A percentile compares a stretch with the other conserved stretches of the same genome.
Evolutionary conservation across 306 rosid genomes (phyloP).

Genomic region (Abrus precatorius): DNA sequence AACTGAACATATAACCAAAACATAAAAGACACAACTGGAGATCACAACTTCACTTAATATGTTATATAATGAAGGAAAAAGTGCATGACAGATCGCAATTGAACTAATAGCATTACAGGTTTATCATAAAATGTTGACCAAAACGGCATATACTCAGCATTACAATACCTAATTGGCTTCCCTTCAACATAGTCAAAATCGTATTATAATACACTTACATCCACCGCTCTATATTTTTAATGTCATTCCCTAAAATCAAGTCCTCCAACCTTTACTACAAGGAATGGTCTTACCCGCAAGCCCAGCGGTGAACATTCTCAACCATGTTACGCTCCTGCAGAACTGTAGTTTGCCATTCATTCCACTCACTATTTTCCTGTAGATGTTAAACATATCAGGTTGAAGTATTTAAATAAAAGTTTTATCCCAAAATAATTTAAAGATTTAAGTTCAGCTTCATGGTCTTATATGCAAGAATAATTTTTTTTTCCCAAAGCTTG

Average conservation of each 20-base stretch:
- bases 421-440: background rate
- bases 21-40: background rate
- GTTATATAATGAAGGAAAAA: conserved; percentile 22
- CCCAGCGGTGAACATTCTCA: conserved; percentile 95
- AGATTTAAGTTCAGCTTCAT: conserved; percentile 36
- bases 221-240: background rate
- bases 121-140: conserved; percentile 1
- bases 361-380: conserved; percentile 91
- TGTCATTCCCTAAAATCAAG: conserved; percentile 22
- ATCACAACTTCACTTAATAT: conserved; percentile 4
- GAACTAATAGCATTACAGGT: background rate
- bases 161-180: conserved; percentile 16
- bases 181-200: background rate
- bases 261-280: conserved; percentile 32
- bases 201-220: background rate
- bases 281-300: conserved; percentile 83
- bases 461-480: conserved; percentile 10
- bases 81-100: background rate
- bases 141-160: conserved; percentile 9
- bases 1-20: conserved; percentile 16
- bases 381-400: conserved; percentile 41
- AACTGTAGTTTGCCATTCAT: conserved; percentile 84
- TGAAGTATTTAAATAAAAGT: conserved; percentile 20
- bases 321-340: conserved; percentile 89
- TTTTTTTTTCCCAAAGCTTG: background rate